phyloP scores from a whole-genome alignment of 2,329 filamentous ascomycete genomes.

The Penicillium corylophilum region DNA sequence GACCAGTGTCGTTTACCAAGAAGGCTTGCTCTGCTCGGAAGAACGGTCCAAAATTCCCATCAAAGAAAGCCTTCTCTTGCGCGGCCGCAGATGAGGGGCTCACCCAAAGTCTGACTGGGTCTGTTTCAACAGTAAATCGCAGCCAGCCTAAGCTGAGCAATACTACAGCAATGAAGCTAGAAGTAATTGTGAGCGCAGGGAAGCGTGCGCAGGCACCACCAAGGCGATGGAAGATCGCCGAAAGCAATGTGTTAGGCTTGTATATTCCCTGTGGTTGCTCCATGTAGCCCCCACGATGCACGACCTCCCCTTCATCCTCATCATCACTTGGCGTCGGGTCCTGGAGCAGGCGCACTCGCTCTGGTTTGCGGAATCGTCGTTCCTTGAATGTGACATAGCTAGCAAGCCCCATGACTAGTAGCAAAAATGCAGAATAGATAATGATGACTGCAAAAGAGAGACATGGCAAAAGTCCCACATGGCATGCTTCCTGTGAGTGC shows the following conservation, averaged over 20 bases:
- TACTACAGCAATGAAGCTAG: slow-evolving; percentile 71
- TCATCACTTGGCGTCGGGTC: slow-evolving; percentile 83
- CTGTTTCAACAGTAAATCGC: slow-evolving; percentile 81
- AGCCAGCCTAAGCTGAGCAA: slow-evolving; percentile 86
- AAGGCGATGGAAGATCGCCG: slow-evolving; percentile 74
- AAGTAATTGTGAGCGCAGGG: slow-evolving; percentile 76
- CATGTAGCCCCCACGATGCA: slow-evolving; percentile 72
- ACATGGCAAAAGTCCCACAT: slow-evolving; percentile 85
- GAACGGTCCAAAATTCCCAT: slow-evolving; percentile 89
- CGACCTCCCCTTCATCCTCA: slow-evolving; percentile 86
- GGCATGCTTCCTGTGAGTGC: slow-evolving; percentile 67
- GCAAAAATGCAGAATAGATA: slow-evolving; percentile 73
- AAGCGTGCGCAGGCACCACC: slow-evolving; percentile 80
- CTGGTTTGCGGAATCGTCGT: slow-evolving; percentile 71
- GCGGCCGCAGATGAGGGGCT: slow-evolving; percentile 88
- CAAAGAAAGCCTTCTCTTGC: slow-evolving; percentile 91
- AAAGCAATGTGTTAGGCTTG: slow-evolving; percentile 77
- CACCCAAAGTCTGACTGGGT: slow-evolving; percentile 95
- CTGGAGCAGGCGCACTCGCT: slow-evolving; percentile 82
- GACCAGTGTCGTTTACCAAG: slow-evolving; percentile 78
- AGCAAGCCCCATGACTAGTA: slow-evolving; percentile 64
- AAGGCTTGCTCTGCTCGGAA: slow-evolving; percentile 93
- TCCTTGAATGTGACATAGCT: slow-evolving; percentile 75
- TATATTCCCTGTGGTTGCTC: slow-evolving; percentile 80
- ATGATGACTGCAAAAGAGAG: slow-evolving; percentile 90